Percentiles rank a stretch among this genome's conserved stretches.
Conservation (phyloP, 768 basidiomycete species). For the Lactarius evosmus region DNA sequence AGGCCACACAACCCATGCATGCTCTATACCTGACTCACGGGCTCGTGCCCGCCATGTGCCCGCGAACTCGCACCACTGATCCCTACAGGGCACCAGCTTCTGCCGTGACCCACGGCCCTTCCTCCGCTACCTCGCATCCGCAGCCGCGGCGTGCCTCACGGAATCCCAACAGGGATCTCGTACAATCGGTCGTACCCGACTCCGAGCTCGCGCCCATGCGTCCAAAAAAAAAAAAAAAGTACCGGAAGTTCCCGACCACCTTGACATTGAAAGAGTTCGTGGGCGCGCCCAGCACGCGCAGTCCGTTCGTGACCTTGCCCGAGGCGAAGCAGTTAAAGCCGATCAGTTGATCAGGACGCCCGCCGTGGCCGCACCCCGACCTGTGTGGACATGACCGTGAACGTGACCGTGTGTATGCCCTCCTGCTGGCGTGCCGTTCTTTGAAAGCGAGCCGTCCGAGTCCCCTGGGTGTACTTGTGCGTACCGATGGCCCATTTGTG, state of each 20-base stretch:
- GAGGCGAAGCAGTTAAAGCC: constrained; percentile 93
- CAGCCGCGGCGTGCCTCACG: constrained; percentile 62
- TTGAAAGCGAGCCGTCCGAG: constrained; percentile 46
- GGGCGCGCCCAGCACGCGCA: constrained; percentile 72
- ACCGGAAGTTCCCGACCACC: constrained; percentile 70
- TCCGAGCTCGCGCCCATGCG: constrained; percentile 73
- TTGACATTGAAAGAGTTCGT: constrained; percentile 93
- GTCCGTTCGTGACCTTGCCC: constrained; percentile 82
- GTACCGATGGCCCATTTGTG: constrained; percentile 78
- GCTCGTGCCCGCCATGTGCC: constrained; percentile 58
- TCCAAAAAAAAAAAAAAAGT: no score
- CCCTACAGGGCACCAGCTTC: constrained; percentile 53
- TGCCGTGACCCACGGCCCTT: constrained; percentile 42
- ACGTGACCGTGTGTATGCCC: constrained; percentile 43
- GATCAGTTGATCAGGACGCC: constrained; percentile 84
- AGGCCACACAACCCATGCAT: no score
- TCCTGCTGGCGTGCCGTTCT: constrained; percentile 33
- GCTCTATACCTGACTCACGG: constrained; percentile 55
- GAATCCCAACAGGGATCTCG: constrained; percentile 85
- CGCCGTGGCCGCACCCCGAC: constrained; percentile 42
- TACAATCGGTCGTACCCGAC: constrained; percentile 89
- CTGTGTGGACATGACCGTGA: constrained; percentile 40
- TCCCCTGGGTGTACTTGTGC: constrained; percentile 36
- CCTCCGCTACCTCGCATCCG: constrained; percentile 51
- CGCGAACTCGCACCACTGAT: constrained; percentile 41